Conservation (phyloP, 768 basidiomycete species). For the Steccherinum ochraceum region DNA sequence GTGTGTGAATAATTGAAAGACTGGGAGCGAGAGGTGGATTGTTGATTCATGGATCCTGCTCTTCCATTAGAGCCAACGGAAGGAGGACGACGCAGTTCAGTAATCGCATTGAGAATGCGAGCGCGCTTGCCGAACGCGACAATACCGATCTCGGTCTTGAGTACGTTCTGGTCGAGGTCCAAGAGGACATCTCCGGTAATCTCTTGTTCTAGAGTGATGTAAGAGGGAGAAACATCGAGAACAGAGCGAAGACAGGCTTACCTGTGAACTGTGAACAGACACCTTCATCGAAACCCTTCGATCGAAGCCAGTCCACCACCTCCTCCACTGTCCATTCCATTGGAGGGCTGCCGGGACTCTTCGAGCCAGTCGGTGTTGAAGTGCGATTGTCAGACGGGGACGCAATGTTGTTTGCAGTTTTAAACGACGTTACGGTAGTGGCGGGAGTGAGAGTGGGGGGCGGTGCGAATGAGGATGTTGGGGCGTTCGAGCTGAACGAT, state of each 20-base stretch:
- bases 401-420: conserved; percentile 7
- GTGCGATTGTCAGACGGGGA: conserved; percentile 6
- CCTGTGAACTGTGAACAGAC: conserved; percentile 85
- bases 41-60: conserved; percentile 38
- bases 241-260: conserved; percentile 29
- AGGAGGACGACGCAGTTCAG: conserved; percentile 74
- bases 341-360: conserved; percentile 34
- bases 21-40: conserved; percentile 17
- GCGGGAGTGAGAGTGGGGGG: conserved; percentile 16
- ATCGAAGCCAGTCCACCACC: conserved; percentile 82
- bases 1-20: conserved; percentile 25
- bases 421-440: conserved; percentile 14
- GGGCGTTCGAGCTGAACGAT: background rate
- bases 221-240: too few relatives aligned
- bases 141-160: conserved; percentile 93
- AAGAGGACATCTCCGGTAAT: conserved; percentile 96
- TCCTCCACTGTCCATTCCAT: conserved; percentile 84
- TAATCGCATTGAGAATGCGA: conserved; percentile 88
- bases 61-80: conserved; percentile 32
- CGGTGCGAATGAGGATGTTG: background rate
- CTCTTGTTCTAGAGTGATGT: conserved; percentile 79
- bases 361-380: conserved; percentile 10
- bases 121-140: conserved; percentile 91
- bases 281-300: conserved; percentile 77
- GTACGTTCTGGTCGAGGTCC: conserved; percentile 84